Percentiles rank a stretch among this genome's conserved stretches.
Evolutionary conservation across 352 stramenopile genomes (phyloP).

Genomic region (Pythium sp.): DNA sequence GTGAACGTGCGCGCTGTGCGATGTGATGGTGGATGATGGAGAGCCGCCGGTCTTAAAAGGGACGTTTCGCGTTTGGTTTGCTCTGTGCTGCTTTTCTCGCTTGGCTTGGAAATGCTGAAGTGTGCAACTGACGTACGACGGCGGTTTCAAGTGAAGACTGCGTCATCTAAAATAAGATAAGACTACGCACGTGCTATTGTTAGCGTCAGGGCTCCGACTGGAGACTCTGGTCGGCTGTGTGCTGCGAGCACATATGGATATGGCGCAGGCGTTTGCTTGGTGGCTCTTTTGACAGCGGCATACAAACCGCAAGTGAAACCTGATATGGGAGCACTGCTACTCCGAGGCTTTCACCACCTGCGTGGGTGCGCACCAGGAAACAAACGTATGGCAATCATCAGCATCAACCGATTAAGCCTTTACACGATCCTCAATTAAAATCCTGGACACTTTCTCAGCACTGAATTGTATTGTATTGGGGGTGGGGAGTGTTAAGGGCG

Average conservation of each 20-base stretch:
- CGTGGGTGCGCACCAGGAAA: neutral
- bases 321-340: neutral
- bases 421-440: neutral
- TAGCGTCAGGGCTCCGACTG: neutral
- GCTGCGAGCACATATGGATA: conserved; percentile 2
- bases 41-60: neutral
- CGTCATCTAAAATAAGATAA: neutral
- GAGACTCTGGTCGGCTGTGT: neutral
- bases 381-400: neutral
- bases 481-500: no score
- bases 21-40: neutral
- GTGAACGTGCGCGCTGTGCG: neutral
- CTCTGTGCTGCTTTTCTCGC: neutral
- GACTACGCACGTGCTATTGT: neutral
- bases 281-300: neutral
- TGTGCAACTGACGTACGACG: conserved; percentile 6
- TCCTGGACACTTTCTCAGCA: neutral
- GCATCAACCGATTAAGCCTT: neutral
- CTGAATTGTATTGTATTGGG: no score
- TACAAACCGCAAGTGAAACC: neutral
- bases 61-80: neutral
- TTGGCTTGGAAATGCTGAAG: conserved; percentile 1
- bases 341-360: neutral
- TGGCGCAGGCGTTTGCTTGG: neutral
- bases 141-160: neutral